Conservation (phyloP, 2,329 filamentous ascomycete species). For the Seiridium unicorne region DNA sequence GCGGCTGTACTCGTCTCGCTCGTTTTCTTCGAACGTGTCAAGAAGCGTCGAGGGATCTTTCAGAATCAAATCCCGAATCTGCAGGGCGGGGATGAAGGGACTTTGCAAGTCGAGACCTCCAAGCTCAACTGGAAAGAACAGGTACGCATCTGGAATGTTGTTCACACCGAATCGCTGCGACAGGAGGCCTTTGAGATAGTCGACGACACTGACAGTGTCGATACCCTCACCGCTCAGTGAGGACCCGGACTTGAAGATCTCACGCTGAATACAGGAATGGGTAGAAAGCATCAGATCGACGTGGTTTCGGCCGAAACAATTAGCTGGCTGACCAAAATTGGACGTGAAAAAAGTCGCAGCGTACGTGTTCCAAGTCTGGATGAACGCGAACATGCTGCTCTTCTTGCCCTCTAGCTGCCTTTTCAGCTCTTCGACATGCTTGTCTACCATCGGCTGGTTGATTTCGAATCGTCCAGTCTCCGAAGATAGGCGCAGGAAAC, state of each 20-base stretch:
- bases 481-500: conserved; percentile 55
- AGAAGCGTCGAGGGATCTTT: conserved; percentile 23
- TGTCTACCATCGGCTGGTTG: conserved; percentile 56
- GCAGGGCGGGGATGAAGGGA: conserved; percentile 41
- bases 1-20: conserved; percentile 30
- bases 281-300: conserved; percentile 51
- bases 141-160: conserved; percentile 42
- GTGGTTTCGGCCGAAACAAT: conserved; percentile 50
- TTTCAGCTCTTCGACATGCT: conserved; percentile 57
- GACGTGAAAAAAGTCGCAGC: conserved; percentile 49
- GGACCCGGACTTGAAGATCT: conserved; percentile 39
- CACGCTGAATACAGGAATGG: conserved; percentile 46
- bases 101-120: conserved; percentile 46
- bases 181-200: conserved; percentile 54
- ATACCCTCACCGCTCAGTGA: conserved; percentile 14
- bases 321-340: conserved; percentile 51
- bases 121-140: conserved; percentile 44
- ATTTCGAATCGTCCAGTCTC: conserved; percentile 55
- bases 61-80: conserved; percentile 33
- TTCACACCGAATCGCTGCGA: conserved; percentile 46
- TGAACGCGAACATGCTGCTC: conserved; percentile 45
- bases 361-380: conserved; percentile 52
- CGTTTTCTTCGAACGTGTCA: conserved; percentile 28
- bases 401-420: conserved; percentile 54
- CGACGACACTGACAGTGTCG: conserved; percentile 42